Evolutionary conservation across 257 asterid species (phyloP), one percentile per base, ranked within the genome.

Genomic region (Nicotiana sylvestris): DNA sequence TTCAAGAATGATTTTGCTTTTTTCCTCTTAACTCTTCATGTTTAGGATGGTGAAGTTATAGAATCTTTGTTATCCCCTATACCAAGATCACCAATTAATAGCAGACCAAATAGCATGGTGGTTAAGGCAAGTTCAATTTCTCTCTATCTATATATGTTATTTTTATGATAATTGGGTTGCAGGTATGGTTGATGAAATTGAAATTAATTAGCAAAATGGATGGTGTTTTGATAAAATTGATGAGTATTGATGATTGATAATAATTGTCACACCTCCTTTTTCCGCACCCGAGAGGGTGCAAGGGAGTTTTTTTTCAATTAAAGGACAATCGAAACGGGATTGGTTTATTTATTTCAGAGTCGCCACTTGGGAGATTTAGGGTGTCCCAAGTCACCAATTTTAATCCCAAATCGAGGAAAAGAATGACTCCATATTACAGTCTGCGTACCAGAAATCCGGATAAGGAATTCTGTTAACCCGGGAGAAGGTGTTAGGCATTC

Each of bases 71-170:
- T 21, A 43, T 25, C 89, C 25, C 83, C 91, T 29, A 29, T 61
- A 39, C 86, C 89, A 15, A 87, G 83, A 35, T 89, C 93, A 58
- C 91, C 90, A 60, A 25, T 49, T 37, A 84, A 64, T 84, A 92
- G 90, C 88, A 90, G 92, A 87, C 96, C 95, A 65, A 89, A 65
- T 82, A 94, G 97, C 91, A 92, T 94, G 98, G 93, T 92, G 51
- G 30, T 92, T 27, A 90, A 92, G 97, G 97, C 89, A 89, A 92
- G 86, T 86, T 56, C 51, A 53, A 12, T 6, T 74, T 8, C 2
- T 61, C 61, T 13, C n/a, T 18, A 17, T 25, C 18, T 67, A 5
- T 51, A 33, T 33, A 49, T 55, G 5, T 58, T 43, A 43, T 21
- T 13, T 10, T 30, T 46, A 29, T 17, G 37, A 76, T 16, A 53